Evolutionary conservation across 2,329 filamentous ascomycete species (phyloP), one percentile per base, ranked within the genome.

Genomic region (Boeremia exigua): DNA sequence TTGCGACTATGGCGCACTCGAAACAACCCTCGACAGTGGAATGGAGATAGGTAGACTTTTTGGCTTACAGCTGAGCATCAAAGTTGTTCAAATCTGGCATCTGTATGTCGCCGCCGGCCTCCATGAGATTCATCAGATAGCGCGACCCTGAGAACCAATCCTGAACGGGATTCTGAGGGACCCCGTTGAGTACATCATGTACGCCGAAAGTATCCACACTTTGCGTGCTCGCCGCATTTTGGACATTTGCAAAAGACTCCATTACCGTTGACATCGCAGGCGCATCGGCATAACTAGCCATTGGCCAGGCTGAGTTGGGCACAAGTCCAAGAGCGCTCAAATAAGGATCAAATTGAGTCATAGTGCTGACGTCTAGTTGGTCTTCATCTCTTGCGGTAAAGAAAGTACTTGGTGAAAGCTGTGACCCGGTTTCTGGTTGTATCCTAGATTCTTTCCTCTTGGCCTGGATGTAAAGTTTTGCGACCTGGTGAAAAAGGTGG

Each of bases 61-160:
- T 14, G 12, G 8, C 14, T 45, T n/a, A 56, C 5, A 56, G 15
- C 19, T 47, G 47, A 7, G 43, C 30, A 4, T 55, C 42, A 6
- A 48, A 56, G 44, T 55, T 32, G 17, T 60, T 48, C 32, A 71
- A 32, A 54, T 74, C 68, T 4, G 69, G 66, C 69, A 75, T 75
- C 27, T 68, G 66, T 44, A 69, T 54, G 59, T 88, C 86, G 54
- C 88, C 84, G 15, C 63, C 61, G 2, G 58, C 66, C 36, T 89
- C 87, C 67, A 89, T 70, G 53, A 89, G 66, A 0, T 84, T 85
- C 77, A 89, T 81, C 77, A 89, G 84, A 63, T 88, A 86, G 50
- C 82, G 80, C 56, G 85, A 88, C 1, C 86, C 85, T 3, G 84
- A 85, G 62, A 88, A 88, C 86, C 86, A 89, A 58, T 87, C 86